phyloP scores from a whole-genome alignment of 23 red algal genomes.

The Cyanidium caldarium region DNA sequence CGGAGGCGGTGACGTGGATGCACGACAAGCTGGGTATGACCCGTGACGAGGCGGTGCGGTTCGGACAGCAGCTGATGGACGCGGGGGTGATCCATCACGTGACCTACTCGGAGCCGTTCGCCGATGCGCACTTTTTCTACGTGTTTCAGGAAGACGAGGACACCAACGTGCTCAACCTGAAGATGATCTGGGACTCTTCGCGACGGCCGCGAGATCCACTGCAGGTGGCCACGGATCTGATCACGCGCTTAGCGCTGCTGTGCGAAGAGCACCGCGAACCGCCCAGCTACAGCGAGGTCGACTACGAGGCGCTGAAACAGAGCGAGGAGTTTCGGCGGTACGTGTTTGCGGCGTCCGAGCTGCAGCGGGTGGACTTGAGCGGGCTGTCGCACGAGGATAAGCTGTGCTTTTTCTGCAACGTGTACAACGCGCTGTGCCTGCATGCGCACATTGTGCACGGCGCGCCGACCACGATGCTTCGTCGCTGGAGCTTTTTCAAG shows the following conservation, averaged over 20 bases:
- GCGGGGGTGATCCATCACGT: constrained; percentile 89
- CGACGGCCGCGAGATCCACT: constrained; percentile 40
- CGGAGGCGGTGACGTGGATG: constrained; percentile 85
- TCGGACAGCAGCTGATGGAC: constrained; percentile 76
- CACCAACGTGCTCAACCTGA: constrained; percentile 85
- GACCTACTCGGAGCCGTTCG: constrained; percentile 77
- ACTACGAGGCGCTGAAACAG: constrained; percentile 44
- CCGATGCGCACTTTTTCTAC: constrained; percentile 72
- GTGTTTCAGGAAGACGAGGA: constrained; percentile 98
- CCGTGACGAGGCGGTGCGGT: constrained; percentile 27
- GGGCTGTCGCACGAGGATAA: constrained; percentile 60
- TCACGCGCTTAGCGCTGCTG: constrained; percentile 64
- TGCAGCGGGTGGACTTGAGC: constrained; percentile 66
- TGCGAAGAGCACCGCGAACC: constrained; percentile 72
- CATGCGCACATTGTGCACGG: constrained; percentile 75
- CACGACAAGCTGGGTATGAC: constrained; percentile 35
- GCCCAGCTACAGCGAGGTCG: constrained; percentile 36
- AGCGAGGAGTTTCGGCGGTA: constrained; percentile 72
- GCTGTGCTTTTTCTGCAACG: constrained; percentile 87
- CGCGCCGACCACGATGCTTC: constrained; percentile 42
- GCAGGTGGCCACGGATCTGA: constrained; percentile 54
- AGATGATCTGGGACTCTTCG: constrained; percentile 73
- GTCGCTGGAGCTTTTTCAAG: constrained; percentile 81
- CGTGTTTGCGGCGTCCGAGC: constrained; percentile 52
- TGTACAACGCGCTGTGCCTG: constrained; percentile 89